phyloP scores from a whole-genome alignment of 805 yeast genomes.

The Wickerhamiella allomyrinae region DNA sequence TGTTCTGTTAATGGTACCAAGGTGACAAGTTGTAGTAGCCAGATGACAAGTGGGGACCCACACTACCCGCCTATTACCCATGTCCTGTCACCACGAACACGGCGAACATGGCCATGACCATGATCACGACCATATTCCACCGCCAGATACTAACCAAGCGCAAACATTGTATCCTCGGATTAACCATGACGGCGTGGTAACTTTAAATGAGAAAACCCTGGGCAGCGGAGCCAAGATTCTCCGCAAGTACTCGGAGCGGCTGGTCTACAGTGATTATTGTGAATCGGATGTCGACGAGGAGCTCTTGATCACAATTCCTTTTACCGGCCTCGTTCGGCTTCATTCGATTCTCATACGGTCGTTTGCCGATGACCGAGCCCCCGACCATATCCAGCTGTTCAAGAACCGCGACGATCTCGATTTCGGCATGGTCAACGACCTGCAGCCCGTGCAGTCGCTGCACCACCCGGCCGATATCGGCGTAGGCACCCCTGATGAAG shows the following conservation, averaged over 20 bases:
- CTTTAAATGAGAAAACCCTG: slow-evolving; percentile 45
- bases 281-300: slow-evolving; percentile 75
- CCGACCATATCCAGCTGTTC: slow-evolving; percentile 52
- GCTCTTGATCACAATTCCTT: slow-evolving; percentile 63
- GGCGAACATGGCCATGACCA: slow-evolving; percentile 16
- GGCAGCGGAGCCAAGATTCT: slow-evolving; percentile 40
- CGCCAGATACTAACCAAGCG: slow-evolving; percentile 59
- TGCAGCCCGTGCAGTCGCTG: slow-evolving; percentile 36
- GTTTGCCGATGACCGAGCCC: slow-evolving; percentile 48
- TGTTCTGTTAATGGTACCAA: too few species aligned
- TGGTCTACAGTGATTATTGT: slow-evolving; percentile 31
- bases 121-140: slow-evolving; percentile 43
- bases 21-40: neutral
- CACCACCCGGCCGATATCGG: slow-evolving; percentile 46
- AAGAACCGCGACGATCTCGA: slow-evolving; percentile 61
- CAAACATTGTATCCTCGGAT: slow-evolving; percentile 40
- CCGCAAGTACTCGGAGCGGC: slow-evolving; percentile 37
- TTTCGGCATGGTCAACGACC: slow-evolving; percentile 43
- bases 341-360: slow-evolving; percentile 62
- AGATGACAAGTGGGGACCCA: too few species aligned
- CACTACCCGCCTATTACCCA: too few species aligned
- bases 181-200: slow-evolving; percentile 43
- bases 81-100: slow-evolving; percentile 10
- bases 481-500: slow-evolving; percentile 25
- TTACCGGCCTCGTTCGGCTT: slow-evolving; percentile 58